Conservation (phyloP, 2,329 filamentous ascomycete genomes). For the Fusarium liriodendri region DNA sequence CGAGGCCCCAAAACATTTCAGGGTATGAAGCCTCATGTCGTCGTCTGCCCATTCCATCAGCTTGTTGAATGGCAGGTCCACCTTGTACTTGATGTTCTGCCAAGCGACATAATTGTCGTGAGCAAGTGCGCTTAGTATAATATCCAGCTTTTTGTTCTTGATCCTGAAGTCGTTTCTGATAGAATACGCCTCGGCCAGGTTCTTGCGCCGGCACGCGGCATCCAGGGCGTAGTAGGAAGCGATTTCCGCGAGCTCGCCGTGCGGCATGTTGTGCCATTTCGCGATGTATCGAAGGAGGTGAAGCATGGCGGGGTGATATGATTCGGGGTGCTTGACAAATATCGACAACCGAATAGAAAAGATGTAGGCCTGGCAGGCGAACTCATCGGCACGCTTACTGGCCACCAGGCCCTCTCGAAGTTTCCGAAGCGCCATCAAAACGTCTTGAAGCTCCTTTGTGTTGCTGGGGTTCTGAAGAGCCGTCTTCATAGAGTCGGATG, state of each 20-base stretch:
- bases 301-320: slow-evolving; percentile 88
- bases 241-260: slow-evolving; percentile 81
- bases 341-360: slow-evolving; percentile 91
- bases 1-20: slow-evolving; percentile 87
- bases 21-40: slow-evolving; percentile 77
- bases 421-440: slow-evolving; percentile 89
- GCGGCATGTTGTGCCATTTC: slow-evolving; percentile 72
- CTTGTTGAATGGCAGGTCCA: slow-evolving; percentile 83
- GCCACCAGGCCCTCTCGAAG: slow-evolving; percentile 90
- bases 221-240: slow-evolving; percentile 87
- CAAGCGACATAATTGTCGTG: slow-evolving; percentile 88
- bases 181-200: slow-evolving; percentile 79
- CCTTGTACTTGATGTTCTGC: slow-evolving; percentile 74
- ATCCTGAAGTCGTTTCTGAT: slow-evolving; percentile 72
- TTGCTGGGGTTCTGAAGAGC: slow-evolving; percentile 48
- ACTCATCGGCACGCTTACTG: slow-evolving; percentile 78
- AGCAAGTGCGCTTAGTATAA: slow-evolving; percentile 75
- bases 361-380: slow-evolving; percentile 89
- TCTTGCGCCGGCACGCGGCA: slow-evolving; percentile 83
- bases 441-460: slow-evolving; percentile 74
- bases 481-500: slow-evolving; percentile 24
- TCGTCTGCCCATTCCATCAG: slow-evolving; percentile 86
- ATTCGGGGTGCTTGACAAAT: slow-evolving; percentile 83
- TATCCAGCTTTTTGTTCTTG: slow-evolving; percentile 75
- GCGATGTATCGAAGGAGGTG: slow-evolving; percentile 82